phyloP scores from a whole-genome alignment of 2,329 filamentous ascomycete species.

The Fusarium xyrophilum region DNA sequence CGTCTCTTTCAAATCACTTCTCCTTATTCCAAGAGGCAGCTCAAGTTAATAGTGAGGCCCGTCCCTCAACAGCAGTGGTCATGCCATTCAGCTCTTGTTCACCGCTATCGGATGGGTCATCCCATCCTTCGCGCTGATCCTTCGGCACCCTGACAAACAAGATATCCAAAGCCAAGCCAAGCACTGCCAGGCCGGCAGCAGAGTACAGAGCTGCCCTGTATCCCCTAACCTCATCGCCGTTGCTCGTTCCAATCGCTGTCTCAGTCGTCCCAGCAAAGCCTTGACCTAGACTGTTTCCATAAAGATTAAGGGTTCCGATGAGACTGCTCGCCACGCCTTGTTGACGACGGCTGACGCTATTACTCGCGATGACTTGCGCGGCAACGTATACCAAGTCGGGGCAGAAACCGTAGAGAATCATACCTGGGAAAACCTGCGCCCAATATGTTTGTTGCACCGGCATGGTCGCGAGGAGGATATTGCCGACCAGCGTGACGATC shows the following conservation, averaged over 20 bases:
- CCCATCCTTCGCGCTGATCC: conserved; percentile 19
- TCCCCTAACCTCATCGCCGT: background rate
- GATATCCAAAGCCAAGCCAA: conserved; percentile 5
- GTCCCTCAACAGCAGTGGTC: conserved; percentile 5
- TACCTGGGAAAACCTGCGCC: conserved; percentile 51
- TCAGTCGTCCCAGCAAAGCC: conserved; percentile 48
- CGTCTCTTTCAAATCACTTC: too few species aligned
- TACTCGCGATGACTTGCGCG: conserved; percentile 61
- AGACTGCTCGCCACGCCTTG: conserved; percentile 60
- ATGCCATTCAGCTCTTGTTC: background rate
- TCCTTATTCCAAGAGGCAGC: accelerated
- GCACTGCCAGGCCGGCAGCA: conserved; percentile 3
- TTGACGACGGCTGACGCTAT: conserved; percentile 54
- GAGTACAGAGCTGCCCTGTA: conserved; percentile 15
- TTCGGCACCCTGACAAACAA: conserved; percentile 15
- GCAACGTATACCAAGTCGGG: conserved; percentile 59
- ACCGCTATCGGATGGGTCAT: background rate
- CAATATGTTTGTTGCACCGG: conserved; percentile 52
- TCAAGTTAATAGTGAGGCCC: background rate
- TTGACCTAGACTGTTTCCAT: conserved; percentile 44
- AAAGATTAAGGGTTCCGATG: conserved; percentile 50
- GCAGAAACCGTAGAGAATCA: conserved; percentile 46
- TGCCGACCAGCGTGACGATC: background rate
- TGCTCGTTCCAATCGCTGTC: conserved; percentile 21
- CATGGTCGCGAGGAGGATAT: conserved; percentile 49